phyloP scores from a whole-genome alignment of 75 land plant species.

The Selaginella tamariscina region DNA sequence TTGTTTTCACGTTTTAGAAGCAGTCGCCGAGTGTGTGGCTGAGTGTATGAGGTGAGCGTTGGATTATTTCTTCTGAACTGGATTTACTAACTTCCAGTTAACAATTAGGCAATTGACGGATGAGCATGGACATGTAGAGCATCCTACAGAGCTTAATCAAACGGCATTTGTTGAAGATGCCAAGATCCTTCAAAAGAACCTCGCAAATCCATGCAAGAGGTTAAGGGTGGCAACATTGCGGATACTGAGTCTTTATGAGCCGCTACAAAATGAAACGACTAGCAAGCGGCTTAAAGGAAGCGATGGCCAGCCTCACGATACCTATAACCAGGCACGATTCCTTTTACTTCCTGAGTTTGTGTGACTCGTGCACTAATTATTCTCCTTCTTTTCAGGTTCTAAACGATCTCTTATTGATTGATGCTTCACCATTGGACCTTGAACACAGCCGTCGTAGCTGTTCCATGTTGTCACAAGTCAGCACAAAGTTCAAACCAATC shows the following conservation, averaged over 20 bases:
- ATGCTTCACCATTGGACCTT: slow-evolving; percentile 40
- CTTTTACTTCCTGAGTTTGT: slow-evolving; percentile 5
- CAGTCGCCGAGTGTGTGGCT: slow-evolving; percentile 60
- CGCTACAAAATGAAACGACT: slow-evolving; percentile 6
- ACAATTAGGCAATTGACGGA: too few species aligned
- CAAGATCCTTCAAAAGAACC: slow-evolving; percentile 18
- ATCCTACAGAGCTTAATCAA: slow-evolving; percentile 15
- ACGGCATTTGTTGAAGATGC: slow-evolving; percentile 9
- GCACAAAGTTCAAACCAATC: slow-evolving; percentile 37
- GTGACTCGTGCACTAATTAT: not conserved
- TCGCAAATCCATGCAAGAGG: slow-evolving; percentile 37
- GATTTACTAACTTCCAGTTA: too few species aligned
- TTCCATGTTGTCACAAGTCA: slow-evolving; percentile 41
- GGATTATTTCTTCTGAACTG: not conserved
- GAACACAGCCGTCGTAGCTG: slow-evolving; percentile 40
- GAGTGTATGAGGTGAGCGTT: slow-evolving; percentile 32
- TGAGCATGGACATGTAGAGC: slow-evolving; percentile 9
- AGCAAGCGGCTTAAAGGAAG: slow-evolving; percentile 11
- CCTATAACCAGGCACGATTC: not conserved
- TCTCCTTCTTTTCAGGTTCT: slow-evolving; percentile 38
- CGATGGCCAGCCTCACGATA: slow-evolving; percentile 14
- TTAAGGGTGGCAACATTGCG: slow-evolving; percentile 61
- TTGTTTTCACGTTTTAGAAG: slow-evolving; percentile 41
- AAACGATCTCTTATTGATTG: slow-evolving; percentile 44
- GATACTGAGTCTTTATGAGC: slow-evolving; percentile 47